A percentile compares a stretch with the other conserved stretches of the same genome.
phyloP scores from a whole-genome alignment of 768 basidiomycete genomes.

The Leucocoprinus sp. region DNA sequence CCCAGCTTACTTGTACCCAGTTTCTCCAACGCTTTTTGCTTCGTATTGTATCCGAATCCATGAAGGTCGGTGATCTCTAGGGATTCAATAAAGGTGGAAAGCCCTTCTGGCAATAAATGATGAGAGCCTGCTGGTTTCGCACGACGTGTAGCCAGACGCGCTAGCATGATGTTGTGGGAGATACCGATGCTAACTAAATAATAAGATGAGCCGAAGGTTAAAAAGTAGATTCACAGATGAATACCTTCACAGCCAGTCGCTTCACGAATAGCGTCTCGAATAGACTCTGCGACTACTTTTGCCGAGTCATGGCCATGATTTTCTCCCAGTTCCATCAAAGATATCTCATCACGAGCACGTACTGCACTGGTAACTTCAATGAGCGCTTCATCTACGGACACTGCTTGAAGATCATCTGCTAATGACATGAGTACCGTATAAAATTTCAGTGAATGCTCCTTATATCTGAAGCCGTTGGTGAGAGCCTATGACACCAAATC shows the following conservation, averaged over 20 bases:
- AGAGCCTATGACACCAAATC: neutral
- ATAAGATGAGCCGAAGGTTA: neutral
- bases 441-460: constrained; percentile 74
- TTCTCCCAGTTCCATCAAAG: constrained; percentile 1
- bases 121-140: constrained; percentile 90
- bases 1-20: constrained; percentile 65
- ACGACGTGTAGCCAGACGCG: constrained; percentile 80
- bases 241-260: constrained; percentile 84
- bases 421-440: constrained; percentile 88
- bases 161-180: constrained; percentile 84
- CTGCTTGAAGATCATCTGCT: constrained; percentile 89
- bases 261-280: constrained; percentile 66
- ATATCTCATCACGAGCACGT: constrained; percentile 17
- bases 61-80: constrained; percentile 77
- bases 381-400: constrained; percentile 93
- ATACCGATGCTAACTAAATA: constrained; percentile 88
- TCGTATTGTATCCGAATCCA: constrained; percentile 74
- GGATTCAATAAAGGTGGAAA: constrained; percentile 48
- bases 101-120: constrained; percentile 54
- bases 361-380: constrained; percentile 75
- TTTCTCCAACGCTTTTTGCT: constrained; percentile 74
- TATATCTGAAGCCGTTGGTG: constrained; percentile 52
- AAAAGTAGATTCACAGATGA: constrained; percentile 5
- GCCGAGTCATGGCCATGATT: constrained; percentile 46
- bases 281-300: constrained; percentile 70